phyloP scores from a whole-genome alignment of 805 yeast genomes.

The Starmerella stigmatis region DNA sequence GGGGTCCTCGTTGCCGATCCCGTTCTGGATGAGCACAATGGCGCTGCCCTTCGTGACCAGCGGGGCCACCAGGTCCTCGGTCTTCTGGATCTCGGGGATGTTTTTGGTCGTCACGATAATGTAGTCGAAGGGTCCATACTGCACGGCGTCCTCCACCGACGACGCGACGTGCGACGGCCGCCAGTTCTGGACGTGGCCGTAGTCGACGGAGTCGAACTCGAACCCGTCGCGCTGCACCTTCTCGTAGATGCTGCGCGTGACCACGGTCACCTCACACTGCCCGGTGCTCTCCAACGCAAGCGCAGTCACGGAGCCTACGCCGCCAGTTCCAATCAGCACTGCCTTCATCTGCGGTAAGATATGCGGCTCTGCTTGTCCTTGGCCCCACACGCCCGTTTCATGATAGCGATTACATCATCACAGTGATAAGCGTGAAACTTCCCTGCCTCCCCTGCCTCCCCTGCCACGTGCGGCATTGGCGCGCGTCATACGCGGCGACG shows the following conservation, averaged over 20 bases:
- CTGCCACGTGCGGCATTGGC: too few species aligned
- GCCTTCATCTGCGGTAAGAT: conserved; percentile 32
- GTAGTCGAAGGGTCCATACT: conserved; percentile 41
- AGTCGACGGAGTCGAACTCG: conserved; percentile 49
- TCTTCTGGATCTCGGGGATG: conserved; percentile 49
- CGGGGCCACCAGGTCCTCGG: conserved; percentile 43
- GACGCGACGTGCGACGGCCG: conserved; percentile 36
- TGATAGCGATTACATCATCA: too few species aligned
- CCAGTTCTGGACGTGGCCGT: conserved; percentile 47
- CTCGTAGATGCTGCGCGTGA: conserved; percentile 56
- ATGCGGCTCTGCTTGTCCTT: too few species aligned
- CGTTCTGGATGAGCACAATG: conserved; percentile 54
- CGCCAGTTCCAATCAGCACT: conserved; percentile 70
- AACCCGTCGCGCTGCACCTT: conserved; percentile 44
- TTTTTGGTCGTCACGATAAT: conserved; percentile 53
- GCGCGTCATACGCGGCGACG: too few species aligned
- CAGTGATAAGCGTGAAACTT: too few species aligned
- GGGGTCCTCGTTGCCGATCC: conserved; percentile 52
- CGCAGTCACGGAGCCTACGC: conserved; percentile 74
- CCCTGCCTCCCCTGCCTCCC: too few species aligned
- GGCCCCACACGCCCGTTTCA: too few species aligned
- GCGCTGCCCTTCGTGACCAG: conserved; percentile 42
- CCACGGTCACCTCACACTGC: conserved; percentile 45
- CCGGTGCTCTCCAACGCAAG: conserved; percentile 45
- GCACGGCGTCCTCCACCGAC: conserved; percentile 39